These are phyloP conservation scores for Rhododendron kiyosumense DNA, from an alignment of 148 eudicot genomes.

Conservation along the genomic window DNA sequence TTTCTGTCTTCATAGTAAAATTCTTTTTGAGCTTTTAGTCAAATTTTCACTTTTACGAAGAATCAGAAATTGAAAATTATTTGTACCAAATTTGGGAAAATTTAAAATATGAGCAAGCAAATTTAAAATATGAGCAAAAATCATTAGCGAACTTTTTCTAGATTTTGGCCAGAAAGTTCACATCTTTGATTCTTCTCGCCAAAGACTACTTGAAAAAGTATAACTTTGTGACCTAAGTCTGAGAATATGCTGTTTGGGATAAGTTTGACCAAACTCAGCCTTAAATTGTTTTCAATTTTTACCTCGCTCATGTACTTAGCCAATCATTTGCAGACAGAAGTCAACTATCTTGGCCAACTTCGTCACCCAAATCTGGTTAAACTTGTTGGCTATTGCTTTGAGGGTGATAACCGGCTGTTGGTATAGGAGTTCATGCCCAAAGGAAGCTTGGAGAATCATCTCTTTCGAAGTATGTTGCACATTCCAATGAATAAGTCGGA, in stretches of 20 bases:
- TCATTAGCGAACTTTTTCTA: neutral
- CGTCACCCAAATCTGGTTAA: slow-evolving; percentile 39
- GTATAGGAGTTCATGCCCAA: slow-evolving; percentile 38
- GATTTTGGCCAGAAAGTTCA: neutral
- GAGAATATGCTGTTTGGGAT: neutral
- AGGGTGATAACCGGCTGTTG: slow-evolving; percentile 35
- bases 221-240: neutral
- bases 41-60: neutral
- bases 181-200: neutral
- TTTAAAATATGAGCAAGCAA: neutral
- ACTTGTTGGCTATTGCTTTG: slow-evolving; percentile 35
- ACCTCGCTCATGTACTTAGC: neutral
- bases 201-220: neutral
- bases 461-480: slow-evolving; percentile 31
- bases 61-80: neutral
- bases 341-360: slow-evolving; percentile 35
- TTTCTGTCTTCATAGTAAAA: neutral
- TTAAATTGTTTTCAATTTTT: neutral
- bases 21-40: neutral
- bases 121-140: neutral
- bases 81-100: neutral
- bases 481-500: neutral
- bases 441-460: slow-evolving; percentile 41
- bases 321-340: slow-evolving; percentile 34
- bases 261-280: neutral